Base-by-base conservation (phyloP, 371 early-diverging fungal genomes). In the Mucor sp. region DNA sequence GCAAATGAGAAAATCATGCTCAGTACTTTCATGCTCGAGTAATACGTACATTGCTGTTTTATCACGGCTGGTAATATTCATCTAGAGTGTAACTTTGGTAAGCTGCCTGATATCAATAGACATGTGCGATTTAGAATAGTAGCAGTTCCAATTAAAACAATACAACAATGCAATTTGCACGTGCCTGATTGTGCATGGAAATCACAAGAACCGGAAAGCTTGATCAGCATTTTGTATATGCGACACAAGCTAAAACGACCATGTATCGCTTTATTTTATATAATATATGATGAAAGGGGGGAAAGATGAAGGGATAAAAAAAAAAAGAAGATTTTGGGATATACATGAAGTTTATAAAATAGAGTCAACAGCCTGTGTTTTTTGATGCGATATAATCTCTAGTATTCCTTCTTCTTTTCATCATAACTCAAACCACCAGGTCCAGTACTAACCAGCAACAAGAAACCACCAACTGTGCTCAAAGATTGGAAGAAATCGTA, bases 401-500 rank as follows among this genome's bases (percentile, higher is more conserved):
- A 96, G 76, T 87, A 95, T 62, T 85, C 90, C 79, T 97, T 97
- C 86, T 97, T 97, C 89, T 97, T 97, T 82, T 97, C 96, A 82
- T 97, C 98, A 73, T 97, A 88, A 53, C 94, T 94, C 72, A 92
- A 84, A 58, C 90, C 91, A 68, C 97, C 98, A 23, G 98, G 96
- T 30, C 97, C 98, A 63, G 94, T 88, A 76, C 91, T 95, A 74
- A 92, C 92, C 39, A 98, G 87, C 60, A 97, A 79, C 62, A 98
- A 79, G 78, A 97, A 94, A 19, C 98, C 98, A 61, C 98, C 98
- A 79, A 97, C 89, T 78, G 95, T 95, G 17, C 95, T 95, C 58
- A 98, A 84, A 3, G 93, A 97, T 79, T 98, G 98, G 92, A 97
- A 98, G 74, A 98, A 98, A 82, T 98, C 98, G 77, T 97, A 98